phyloP scores from a whole-genome alignment of 2,329 filamentous ascomycete genomes.

The Talaromyces sp. region DNA sequence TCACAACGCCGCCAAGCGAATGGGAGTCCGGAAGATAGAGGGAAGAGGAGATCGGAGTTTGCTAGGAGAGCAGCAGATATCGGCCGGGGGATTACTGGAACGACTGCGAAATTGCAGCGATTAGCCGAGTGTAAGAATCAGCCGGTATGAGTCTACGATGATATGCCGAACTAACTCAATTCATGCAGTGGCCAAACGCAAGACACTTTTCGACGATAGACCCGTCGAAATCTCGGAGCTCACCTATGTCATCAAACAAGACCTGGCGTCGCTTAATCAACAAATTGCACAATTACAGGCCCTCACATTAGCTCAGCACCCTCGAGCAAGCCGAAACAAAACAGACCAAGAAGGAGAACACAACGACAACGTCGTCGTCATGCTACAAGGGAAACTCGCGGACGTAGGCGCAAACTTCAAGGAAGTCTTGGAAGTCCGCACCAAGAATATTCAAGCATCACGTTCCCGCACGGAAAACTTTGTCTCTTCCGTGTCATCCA shows the following conservation, averaged over 20 bases:
- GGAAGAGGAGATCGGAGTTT: slow-evolving; percentile 71
- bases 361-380: slow-evolving; percentile 92
- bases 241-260: slow-evolving; percentile 97
- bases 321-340: slow-evolving; percentile 47
- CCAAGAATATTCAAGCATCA: slow-evolving; percentile 96
- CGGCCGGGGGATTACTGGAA: slow-evolving; percentile 81
- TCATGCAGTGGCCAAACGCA: slow-evolving; percentile 74
- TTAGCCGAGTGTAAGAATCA: slow-evolving; percentile 68
- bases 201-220: slow-evolving; percentile 94
- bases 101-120: slow-evolving; percentile 92
- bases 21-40: slow-evolving; percentile 52
- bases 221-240: slow-evolving; percentile 96
- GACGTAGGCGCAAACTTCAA: slow-evolving; percentile 96
- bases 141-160: not conserved
- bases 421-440: slow-evolving; percentile 90
- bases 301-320: slow-evolving; percentile 71
- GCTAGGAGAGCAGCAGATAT: slow-evolving; percentile 87
- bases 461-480: slow-evolving; percentile 93
- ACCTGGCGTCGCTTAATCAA: slow-evolving; percentile 77
- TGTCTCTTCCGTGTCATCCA: slow-evolving; percentile 79
- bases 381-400: slow-evolving; percentile 85
- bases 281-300: slow-evolving; percentile 80
- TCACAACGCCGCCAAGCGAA: slow-evolving; percentile 58
- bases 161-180: not conserved
- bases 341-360: slow-evolving; percentile 83